Base-by-base conservation (phyloP, 2,329 filamentous ascomycete species). In the Sarocladiaceae sp. region DNA sequence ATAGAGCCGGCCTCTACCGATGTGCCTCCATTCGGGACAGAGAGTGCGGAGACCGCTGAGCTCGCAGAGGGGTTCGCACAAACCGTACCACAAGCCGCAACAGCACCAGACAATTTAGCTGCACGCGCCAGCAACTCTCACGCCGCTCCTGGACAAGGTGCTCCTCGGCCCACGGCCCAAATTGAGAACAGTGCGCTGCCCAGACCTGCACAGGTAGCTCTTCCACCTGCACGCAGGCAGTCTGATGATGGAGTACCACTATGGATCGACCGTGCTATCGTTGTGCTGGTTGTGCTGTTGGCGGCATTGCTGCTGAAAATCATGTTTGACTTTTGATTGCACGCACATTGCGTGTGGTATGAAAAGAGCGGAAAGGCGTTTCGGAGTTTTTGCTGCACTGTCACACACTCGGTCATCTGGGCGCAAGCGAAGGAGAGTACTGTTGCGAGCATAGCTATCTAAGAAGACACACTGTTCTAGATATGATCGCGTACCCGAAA, bases 181-280 rank as follows among this genome's bases (percentile, higher is more conserved):
- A 39, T 23, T 48, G 39, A 42, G 53, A 36, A 36, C 52, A 10
- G 39, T 47, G 23, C 37, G 29, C 22, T 13, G 49, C 40, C 25
- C 25, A 51, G 26, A 20, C 44, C 25, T 20, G 13, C 53, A 53
- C 50, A 40, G 33, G 52, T 37, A 17, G 39, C 26, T 33, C 22
- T 37, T 5, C 15, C 13, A 44, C 56, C 57, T 36, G 53, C 56
- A 12, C 57, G 56, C 52, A 55, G 62, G 44, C 53, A 63, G 36
- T 51, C 59, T 33, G 58, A 64, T 15, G 76, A 80, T 25, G 80
- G 74, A 2, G 79, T 88, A 15, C 80, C 85, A 2, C 71, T 83
- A 12, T 96, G 90, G 87, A 76, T 96, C 17, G 92, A 96, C 67
- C 82, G 88, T 56, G 80, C 86, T 33, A 96, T 96, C 58, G 82